A percentile compares a stretch with the other conserved stretches of the same genome.
phyloP scores from a whole-genome alignment of 2,329 filamentous ascomycete species.

The Aspergillus ruber region DNA sequence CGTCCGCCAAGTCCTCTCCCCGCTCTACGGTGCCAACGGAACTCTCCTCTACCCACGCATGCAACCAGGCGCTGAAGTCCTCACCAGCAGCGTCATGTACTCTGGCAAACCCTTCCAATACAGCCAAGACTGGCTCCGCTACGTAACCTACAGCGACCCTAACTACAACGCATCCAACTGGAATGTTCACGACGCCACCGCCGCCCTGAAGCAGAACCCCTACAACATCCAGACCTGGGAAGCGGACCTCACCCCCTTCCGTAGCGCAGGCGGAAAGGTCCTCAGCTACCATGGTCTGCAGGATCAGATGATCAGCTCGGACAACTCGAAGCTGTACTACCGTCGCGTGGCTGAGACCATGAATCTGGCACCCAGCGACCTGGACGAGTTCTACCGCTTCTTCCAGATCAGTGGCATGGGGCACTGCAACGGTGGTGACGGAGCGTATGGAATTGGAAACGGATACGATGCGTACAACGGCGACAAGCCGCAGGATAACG shows the following conservation, averaged over 20 bases:
- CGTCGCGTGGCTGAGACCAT: constrained; percentile 38
- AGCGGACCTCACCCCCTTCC: constrained; percentile 44
- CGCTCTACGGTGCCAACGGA: constrained; percentile 26
- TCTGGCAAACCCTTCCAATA: constrained; percentile 31
- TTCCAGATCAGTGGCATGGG: constrained; percentile 51
- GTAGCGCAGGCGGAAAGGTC: constrained; percentile 37
- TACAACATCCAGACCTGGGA: constrained; percentile 45
- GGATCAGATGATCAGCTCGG: constrained; percentile 47
- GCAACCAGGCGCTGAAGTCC: constrained; percentile 27
- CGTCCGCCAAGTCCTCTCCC: constrained; percentile 24
- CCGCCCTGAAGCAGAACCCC: constrained; percentile 36
- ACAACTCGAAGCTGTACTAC: constrained; percentile 49
- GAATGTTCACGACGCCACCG: constrained; percentile 30
- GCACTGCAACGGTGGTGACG: constrained; percentile 43
- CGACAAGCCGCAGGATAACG: constrained; percentile 38
- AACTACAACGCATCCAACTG: constrained; percentile 35
- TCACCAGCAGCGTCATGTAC: constrained; percentile 25
- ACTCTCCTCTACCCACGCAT: constrained; percentile 29
- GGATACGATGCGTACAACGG: constrained; percentile 13
- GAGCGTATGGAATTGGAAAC: constrained; percentile 39
- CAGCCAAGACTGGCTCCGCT: constrained; percentile 40
- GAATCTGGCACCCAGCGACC: constrained; percentile 20
- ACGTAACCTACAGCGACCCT: constrained; percentile 37
- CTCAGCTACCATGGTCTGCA: constrained; percentile 38
- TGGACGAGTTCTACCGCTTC: constrained; percentile 42